Evolutionary conservation across 2,329 filamentous ascomycete species (phyloP), one percentile per base, ranked within the genome.

Genomic region (Neurospora sp.): DNA sequence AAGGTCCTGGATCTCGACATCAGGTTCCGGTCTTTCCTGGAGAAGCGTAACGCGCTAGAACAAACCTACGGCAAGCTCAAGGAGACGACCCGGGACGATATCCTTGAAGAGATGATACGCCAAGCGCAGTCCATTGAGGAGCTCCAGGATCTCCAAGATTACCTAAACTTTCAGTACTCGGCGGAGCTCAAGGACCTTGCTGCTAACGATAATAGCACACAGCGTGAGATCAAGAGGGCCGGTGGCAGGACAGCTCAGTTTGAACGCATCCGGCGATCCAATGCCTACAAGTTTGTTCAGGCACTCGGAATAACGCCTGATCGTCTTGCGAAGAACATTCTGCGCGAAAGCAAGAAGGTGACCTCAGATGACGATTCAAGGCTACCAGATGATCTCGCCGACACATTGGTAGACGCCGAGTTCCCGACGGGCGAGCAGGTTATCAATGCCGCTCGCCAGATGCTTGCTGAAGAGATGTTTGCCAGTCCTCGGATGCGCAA

Each of bases 91-190:
- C 82, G 88, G 33, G 96, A 98, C 77, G 78, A 84, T 1, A 89
- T 92, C 70, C 89, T 98, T 52, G 91, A 95, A 66, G 90, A 94
- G 74, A 90, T 97, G 85, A 86, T 96, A n/a, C 85, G 87, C 0
- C 85, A 89, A 70, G 93, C 94, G 3, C 88, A 88, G 4, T 95
- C 91, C 0, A 94, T 97, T 85, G 96, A 99, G 78, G 96, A 99
- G 78, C 85, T 99, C 19, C 96, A 99, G 78, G 96, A 99, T 79
- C 82, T 99, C 28, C 95, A 98, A 77, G 96, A 99, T 77, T 98
- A 98, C 76, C 83, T 98, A 68, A 93, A 98, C 77, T 99, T 99
- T 80, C 91, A 94, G 77, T 98, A 98, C 76, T 89, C 92, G 4
- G 84, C 89, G 3, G 89, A 97, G 78, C 84, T 98, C 67, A 95